These are phyloP conservation scores for Neofusicoccum sp. DNA, from an alignment of 2,329 filamentous ascomycete species.

Conservation along the genomic window DNA sequence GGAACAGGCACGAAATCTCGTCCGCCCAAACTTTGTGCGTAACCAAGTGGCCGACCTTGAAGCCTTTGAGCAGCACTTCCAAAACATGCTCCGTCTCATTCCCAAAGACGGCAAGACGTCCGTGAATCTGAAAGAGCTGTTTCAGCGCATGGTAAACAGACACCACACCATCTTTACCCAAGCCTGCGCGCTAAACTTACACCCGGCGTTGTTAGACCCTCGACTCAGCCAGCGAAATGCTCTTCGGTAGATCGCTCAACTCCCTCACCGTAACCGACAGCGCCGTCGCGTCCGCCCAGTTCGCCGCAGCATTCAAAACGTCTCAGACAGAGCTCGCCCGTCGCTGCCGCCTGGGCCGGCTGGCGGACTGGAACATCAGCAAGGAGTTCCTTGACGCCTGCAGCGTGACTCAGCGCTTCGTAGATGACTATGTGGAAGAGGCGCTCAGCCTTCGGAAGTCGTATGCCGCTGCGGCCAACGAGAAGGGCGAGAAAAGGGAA, in stretches of 20 bases:
- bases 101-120: conserved; percentile 24
- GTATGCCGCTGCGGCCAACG: conserved; percentile 4
- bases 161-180: background rate
- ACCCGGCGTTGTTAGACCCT: conserved; percentile 29
- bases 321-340: conserved; percentile 39
- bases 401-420: conserved; percentile 44
- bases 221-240: conserved; percentile 49
- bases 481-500: conserved; percentile 26
- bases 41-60: conserved; percentile 54
- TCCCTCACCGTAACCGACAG: conserved; percentile 35
- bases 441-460: conserved; percentile 41
- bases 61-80: conserved; percentile 59
- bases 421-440: conserved; percentile 45
- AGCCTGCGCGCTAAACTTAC: conserved; percentile 20
- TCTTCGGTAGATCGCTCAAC: conserved; percentile 45
- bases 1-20: conserved; percentile 40
- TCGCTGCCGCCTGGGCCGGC: conserved; percentile 34
- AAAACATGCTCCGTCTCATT: conserved; percentile 20
- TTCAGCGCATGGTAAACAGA: conserved; percentile 39
- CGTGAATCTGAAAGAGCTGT: conserved; percentile 41
- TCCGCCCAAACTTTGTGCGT: conserved; percentile 55
- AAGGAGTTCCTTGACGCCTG: conserved; percentile 33
- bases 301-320: conserved; percentile 43
- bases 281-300: conserved; percentile 32
- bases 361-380: conserved; percentile 33